Conservation (phyloP, 257 asterid species). For the Parsonsia alboflavescens region DNA sequence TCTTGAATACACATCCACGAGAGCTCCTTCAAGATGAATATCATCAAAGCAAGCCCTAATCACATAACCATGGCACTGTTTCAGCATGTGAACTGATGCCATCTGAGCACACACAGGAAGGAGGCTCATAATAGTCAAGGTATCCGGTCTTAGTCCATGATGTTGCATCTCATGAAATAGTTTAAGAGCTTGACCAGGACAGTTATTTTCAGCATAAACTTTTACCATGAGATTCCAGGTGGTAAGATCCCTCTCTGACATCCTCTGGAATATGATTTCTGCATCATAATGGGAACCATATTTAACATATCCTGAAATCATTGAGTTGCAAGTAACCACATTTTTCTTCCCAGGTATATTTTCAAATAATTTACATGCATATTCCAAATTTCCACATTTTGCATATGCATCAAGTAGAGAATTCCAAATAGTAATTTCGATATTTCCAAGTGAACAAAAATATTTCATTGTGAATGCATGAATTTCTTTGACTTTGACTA, state of each 20-base stretch:
- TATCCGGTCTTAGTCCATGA: conserved; percentile 54
- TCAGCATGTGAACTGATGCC: conserved; percentile 61
- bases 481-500: conserved; percentile 55
- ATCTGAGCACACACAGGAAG: conserved; percentile 64
- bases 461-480: conserved; percentile 61
- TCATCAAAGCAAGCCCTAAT: conserved; percentile 48
- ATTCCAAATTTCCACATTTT: conserved; percentile 54
- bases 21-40: conserved; percentile 51
- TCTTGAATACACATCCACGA: conserved; percentile 64
- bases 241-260: conserved; percentile 57
- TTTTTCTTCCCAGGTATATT: conserved; percentile 45
- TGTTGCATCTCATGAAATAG: conserved; percentile 49
- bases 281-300: conserved; percentile 45
- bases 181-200: conserved; percentile 46
- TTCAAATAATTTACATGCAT: conserved; percentile 48
- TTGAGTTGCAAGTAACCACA: conserved; percentile 54
- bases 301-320: conserved; percentile 55
- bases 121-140: conserved; percentile 55
- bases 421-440: conserved; percentile 57
- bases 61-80: conserved; percentile 68
- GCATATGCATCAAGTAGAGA: conserved; percentile 78
- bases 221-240: conserved; percentile 73
- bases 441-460: conserved; percentile 28
- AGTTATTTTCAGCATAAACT: conserved; percentile 53
- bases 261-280: conserved; percentile 37